Percentiles rank a stretch among this genome's conserved stretches.
Conservation (phyloP, 2,329 filamentous ascomycete species). For the Fusarium cicatricum region DNA sequence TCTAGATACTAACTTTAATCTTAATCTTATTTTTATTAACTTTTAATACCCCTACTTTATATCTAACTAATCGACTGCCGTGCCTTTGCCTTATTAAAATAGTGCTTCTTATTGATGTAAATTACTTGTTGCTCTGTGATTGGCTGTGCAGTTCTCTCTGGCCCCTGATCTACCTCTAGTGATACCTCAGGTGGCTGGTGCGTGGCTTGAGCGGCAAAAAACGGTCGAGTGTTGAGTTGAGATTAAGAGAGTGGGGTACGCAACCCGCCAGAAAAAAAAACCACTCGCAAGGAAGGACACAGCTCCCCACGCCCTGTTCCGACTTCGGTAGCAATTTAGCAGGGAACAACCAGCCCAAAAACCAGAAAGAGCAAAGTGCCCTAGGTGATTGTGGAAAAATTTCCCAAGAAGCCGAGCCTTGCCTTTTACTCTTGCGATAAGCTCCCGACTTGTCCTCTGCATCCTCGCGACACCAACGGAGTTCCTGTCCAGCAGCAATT, state of each 20-base stretch:
- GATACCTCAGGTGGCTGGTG: constrained; percentile 17
- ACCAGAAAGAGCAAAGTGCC: constrained; percentile 32
- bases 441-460: constrained; percentile 12
- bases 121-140: no score
- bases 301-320: constrained; percentile 31
- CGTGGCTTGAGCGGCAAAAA: not conserved
- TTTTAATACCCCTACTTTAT: no score
- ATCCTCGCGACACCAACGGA: constrained; percentile 12
- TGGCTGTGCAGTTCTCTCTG: not conserved
- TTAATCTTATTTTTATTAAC: no score
- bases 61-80: no score
- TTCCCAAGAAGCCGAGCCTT: constrained; percentile 27
- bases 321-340: constrained; percentile 39
- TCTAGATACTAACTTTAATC: no score
- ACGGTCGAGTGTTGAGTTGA: not conserved
- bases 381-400: constrained; percentile 38
- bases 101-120: no score
- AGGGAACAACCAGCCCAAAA: constrained; percentile 22
- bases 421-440: constrained; percentile 22
- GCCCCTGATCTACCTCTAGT: not conserved
- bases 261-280: constrained; percentile 14
- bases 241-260: constrained; percentile 3
- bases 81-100: no score
- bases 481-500: constrained; percentile 8
- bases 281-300: constrained; percentile 8